These are phyloP conservation scores for Annulohypoxylon stygium DNA, from an alignment of 495 filamentous ascomycete species.

Conservation along the genomic window DNA sequence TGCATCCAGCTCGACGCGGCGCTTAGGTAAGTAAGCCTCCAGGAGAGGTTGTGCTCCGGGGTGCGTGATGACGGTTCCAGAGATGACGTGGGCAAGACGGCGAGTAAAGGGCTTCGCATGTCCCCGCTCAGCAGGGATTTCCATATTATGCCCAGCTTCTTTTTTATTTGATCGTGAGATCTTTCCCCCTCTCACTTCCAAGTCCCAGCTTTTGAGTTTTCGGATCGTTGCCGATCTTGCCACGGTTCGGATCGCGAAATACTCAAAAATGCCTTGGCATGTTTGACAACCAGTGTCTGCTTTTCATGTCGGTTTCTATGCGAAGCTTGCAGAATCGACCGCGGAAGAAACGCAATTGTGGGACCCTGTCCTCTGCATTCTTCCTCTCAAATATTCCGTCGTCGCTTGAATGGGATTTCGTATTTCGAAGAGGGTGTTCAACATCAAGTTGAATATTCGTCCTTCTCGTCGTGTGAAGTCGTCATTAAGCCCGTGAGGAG, in stretches of 20 bases:
- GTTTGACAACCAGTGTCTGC: constrained; percentile 62
- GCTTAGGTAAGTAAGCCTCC: constrained; percentile 43
- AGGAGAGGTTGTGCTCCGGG: constrained; percentile 31
- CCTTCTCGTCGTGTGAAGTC: constrained; percentile 48
- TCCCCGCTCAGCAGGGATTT: constrained; percentile 46
- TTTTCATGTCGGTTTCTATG: constrained; percentile 48
- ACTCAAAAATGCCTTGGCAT: constrained; percentile 51
- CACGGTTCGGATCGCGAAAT: constrained; percentile 45
- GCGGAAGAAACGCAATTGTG: constrained; percentile 43
- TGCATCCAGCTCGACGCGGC: constrained; percentile 47
- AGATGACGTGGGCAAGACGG: constrained; percentile 42
- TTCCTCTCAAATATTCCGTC: constrained; percentile 49
- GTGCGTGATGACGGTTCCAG: constrained; percentile 29
- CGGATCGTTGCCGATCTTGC: constrained; percentile 48
- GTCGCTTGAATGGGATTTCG: constrained; percentile 45
- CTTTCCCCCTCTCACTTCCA: constrained; percentile 47
- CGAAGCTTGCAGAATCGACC: constrained; percentile 50
- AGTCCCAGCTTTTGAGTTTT: constrained; percentile 44
- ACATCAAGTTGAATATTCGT: constrained; percentile 55
- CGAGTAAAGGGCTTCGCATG: constrained; percentile 50
- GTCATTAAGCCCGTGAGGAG: constrained; percentile 50
- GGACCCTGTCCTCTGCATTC: constrained; percentile 46
- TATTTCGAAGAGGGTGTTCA: constrained; percentile 51
- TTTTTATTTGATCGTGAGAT: constrained; percentile 49
- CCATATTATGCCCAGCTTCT: constrained; percentile 49